Evolutionary conservation across 495 filamentous ascomycete genomes (phyloP).

Genomic region (Elasticomyces elasticus): DNA sequence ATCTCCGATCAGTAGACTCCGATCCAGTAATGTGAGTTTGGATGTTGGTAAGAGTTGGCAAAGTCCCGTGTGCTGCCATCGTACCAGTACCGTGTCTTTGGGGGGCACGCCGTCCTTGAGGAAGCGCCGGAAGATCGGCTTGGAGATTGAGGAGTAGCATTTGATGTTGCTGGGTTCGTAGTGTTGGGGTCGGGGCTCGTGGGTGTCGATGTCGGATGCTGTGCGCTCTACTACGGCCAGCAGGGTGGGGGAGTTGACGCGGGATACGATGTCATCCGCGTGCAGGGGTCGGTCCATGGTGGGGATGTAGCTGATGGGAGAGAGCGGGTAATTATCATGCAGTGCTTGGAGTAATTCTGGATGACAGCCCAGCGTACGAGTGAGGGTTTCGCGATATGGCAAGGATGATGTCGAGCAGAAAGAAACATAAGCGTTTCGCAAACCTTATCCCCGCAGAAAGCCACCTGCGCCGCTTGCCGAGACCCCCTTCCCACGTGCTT

Average conservation of each 20-base stretch:
- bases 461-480: neutral
- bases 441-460: neutral
- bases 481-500: neutral
- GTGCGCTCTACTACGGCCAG: conserved; percentile 31
- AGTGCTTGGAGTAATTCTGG: neutral
- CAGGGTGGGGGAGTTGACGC: conserved; percentile 19
- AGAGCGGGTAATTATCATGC: neutral
- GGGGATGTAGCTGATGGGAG: neutral
- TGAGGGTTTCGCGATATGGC: neutral
- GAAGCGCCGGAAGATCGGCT: conserved; percentile 24
- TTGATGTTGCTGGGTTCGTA: conserved; percentile 14
- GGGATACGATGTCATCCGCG: conserved; percentile 26
- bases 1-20: conserved; percentile 32
- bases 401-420: neutral
- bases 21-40: conserved; percentile 29
- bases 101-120: conserved; percentile 31
- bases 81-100: conserved; percentile 28
- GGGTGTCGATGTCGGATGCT: conserved; percentile 30
- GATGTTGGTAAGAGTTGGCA: conserved; percentile 26
- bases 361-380: neutral
- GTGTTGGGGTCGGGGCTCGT: conserved; percentile 25
- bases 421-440: neutral
- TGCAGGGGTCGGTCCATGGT: conserved; percentile 7
- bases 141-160: conserved; percentile 19
- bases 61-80: conserved; percentile 23